phyloP scores from a whole-genome alignment of 352 stramenopile species.

The Phytophthora pini region DNA sequence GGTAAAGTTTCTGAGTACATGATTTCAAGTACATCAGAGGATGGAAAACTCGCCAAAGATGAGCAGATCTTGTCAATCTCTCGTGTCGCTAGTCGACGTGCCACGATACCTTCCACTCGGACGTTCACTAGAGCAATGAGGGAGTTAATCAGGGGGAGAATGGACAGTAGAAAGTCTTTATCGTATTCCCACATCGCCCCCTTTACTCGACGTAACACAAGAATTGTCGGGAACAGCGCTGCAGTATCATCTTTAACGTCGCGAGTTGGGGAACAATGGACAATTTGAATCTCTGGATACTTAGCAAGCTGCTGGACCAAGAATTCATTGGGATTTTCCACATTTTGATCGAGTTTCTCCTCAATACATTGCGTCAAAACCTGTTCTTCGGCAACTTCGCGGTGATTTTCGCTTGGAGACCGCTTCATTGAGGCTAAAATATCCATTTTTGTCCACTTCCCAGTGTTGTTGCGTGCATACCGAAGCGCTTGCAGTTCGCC shows the following conservation, averaged over 20 bases:
- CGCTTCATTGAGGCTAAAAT: conserved; percentile 12
- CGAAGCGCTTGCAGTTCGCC: conserved; percentile 47
- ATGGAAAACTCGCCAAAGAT: conserved; percentile 22
- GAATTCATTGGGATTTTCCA: neutral
- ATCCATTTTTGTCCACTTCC: conserved; percentile 13
- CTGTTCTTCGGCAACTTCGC: neutral
- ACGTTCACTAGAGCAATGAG: conserved; percentile 54
- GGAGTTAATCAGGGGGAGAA: conserved; percentile 53
- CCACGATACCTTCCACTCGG: conserved; percentile 55
- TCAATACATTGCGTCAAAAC: conserved; percentile 14
- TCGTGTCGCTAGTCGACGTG: conserved; percentile 34
- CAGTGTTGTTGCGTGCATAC: conserved; percentile 17
- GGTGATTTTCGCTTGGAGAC: neutral
- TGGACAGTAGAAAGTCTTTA: conserved; percentile 52
- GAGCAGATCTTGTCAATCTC: conserved; percentile 30
- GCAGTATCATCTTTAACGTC: conserved; percentile 39
- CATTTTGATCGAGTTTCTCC: neutral
- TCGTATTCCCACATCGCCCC: conserved; percentile 66
- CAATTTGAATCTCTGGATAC: conserved; percentile 29
- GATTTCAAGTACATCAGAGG: conserved; percentile 13
- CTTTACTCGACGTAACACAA: conserved; percentile 58
- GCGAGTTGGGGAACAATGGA: conserved; percentile 32
- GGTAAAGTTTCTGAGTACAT: conserved; percentile 36
- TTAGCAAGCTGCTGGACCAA: conserved; percentile 15
- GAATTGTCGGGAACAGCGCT: conserved; percentile 25